phyloP scores from a whole-genome alignment of 2,329 filamentous ascomycete species.

The Fusarium beomiforme region DNA sequence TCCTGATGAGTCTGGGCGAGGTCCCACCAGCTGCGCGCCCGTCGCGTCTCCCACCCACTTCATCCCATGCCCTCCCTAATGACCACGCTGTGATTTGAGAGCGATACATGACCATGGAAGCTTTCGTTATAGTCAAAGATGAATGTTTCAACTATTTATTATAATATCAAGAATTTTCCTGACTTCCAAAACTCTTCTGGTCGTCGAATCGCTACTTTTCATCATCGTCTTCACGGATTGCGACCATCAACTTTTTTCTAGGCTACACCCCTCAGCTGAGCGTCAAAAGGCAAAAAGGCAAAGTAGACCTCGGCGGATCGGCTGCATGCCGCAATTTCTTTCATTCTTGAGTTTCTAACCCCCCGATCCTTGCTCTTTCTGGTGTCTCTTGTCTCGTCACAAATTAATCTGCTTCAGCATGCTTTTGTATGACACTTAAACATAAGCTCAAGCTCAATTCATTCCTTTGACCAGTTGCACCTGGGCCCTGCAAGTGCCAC shows the following conservation, averaged over 20 bases:
- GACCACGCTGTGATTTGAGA: slow-evolving; percentile 8
- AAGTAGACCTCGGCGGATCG: slow-evolving; percentile 42
- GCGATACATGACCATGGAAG: slow-evolving; percentile 44
- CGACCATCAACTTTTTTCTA: slow-evolving; percentile 28
- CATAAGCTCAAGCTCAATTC: slow-evolving; percentile 23
- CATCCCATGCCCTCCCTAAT: slow-evolving; percentile 52
- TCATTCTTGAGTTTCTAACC: slow-evolving; percentile 40
- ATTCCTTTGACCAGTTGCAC: slow-evolving; percentile 14
- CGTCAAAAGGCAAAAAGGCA: slow-evolving; percentile 35
- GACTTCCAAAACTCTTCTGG: slow-evolving; percentile 31
- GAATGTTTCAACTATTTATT: background rate
- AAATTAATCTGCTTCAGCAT: slow-evolving; percentile 8
- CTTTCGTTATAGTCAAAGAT: slow-evolving; percentile 8
- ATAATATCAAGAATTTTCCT: slow-evolving; percentile 33
- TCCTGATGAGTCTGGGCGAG: slow-evolving; percentile 46
- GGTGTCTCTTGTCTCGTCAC: slow-evolving; percentile 32
- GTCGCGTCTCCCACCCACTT: slow-evolving; percentile 57
- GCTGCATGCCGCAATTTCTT: slow-evolving; percentile 42
- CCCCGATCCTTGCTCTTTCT: slow-evolving; percentile 20
- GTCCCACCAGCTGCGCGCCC: slow-evolving; percentile 52
- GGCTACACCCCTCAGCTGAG: slow-evolving; percentile 40
- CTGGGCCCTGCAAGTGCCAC: slow-evolving; percentile 16
- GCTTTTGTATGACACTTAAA: slow-evolving; percentile 1
- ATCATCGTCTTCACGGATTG: slow-evolving; percentile 10
- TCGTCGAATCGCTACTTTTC: slow-evolving; percentile 32